These are phyloP conservation scores for Tinospora cordifolia DNA, from an alignment of 164 flowering plant species.

Conservation along the genomic window DNA sequence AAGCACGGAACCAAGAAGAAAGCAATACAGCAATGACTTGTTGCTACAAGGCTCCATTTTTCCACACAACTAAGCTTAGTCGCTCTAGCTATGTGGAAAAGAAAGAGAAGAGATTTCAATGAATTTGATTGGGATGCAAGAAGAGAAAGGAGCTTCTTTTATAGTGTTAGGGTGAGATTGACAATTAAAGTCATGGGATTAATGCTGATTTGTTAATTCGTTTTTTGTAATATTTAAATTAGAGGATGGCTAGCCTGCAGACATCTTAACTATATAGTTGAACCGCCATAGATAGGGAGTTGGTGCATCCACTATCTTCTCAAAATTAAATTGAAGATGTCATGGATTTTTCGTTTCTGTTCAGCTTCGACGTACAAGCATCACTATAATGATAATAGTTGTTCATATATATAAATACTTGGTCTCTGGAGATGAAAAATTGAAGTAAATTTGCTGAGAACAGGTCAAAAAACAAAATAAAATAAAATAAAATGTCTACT, in stretches of 20 bases:
- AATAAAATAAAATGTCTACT: too few species aligned
- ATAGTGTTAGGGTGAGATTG: constrained; percentile 11
- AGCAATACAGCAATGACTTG: too few species aligned
- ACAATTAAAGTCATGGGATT: constrained; percentile 48
- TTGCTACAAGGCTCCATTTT: too few species aligned
- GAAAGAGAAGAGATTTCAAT: too few species aligned
- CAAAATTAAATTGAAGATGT: background rate
- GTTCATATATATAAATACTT: too few species aligned
- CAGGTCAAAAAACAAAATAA: too few species aligned
- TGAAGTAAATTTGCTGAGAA: too few species aligned
- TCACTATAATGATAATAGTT: too few species aligned
- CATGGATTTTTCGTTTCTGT: background rate
- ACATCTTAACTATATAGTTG: background rate
- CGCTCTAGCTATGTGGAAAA: background rate
- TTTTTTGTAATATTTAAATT: too few species aligned
- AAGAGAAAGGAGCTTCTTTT: constrained; percentile 15
- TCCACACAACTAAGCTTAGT: background rate
- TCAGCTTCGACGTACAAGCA: background rate
- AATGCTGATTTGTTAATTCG: too few species aligned
- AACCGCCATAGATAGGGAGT: constrained; percentile 3
- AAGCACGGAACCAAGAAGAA: constrained; percentile 9
- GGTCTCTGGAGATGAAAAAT: too few species aligned
- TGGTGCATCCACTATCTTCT: constrained; percentile 7
- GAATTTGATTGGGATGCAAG: constrained; percentile 12
- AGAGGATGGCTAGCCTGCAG: background rate